Evolutionary conservation across 1,139 yeast genomes (phyloP).

Genomic region (Geotrichum klebahnii): DNA sequence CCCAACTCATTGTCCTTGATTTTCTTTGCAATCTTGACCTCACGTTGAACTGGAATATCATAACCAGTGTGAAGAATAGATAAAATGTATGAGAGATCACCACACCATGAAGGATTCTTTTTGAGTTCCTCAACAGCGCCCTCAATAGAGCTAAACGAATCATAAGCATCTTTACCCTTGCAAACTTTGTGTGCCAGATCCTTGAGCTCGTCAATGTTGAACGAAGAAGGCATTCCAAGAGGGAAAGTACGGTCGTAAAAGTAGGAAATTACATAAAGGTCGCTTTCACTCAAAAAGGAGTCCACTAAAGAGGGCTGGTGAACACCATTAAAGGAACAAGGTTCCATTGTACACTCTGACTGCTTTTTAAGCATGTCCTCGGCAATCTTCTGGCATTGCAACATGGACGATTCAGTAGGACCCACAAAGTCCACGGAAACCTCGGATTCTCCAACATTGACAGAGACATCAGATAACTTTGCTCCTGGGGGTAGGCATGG

Average conservation of each 20-base stretch:
- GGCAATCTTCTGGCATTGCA: conserved; percentile 67
- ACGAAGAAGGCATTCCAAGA: conserved; percentile 77
- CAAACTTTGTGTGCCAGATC: conserved; percentile 76
- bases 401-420: conserved; percentile 40
- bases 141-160: conserved; percentile 12
- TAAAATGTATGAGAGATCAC: conserved; percentile 79
- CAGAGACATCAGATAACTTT: conserved; percentile 43
- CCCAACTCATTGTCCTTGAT: conserved; percentile 81
- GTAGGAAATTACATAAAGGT: conserved; percentile 82
- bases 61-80: conserved; percentile 87
- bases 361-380: conserved; percentile 83
- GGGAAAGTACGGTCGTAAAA: conserved; percentile 92
- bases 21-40: conserved; percentile 75
- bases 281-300: conserved; percentile 65
- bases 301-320: conserved; percentile 87
- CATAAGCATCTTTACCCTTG: conserved; percentile 46
- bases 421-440: conserved; percentile 51
- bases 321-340: conserved; percentile 95
- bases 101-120: conserved; percentile 83
- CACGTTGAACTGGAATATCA: conserved; percentile 79
- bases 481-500: conserved; percentile 84
- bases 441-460: conserved; percentile 19
- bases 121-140: conserved; percentile 50
- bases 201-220: conserved; percentile 67
- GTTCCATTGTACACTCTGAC: conserved; percentile 61